Percentiles rank a stretch among this genome's conserved stretches.
Evolutionary conservation across 2,329 filamentous ascomycete species (phyloP).

Genomic region (Trichoderma breve): DNA sequence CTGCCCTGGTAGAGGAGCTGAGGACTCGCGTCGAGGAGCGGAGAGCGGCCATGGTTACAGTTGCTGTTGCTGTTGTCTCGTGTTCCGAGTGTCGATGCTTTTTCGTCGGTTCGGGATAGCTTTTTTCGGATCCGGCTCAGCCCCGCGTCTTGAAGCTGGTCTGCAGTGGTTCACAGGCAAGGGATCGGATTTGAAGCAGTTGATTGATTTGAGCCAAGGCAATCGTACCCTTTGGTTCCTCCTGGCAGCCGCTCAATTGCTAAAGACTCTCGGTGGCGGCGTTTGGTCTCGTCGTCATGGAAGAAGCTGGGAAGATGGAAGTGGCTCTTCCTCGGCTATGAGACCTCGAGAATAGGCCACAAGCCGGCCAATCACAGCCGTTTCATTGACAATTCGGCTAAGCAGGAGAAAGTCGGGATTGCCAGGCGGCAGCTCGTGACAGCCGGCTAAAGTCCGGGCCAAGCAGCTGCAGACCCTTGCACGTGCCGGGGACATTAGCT

Average conservation of each 20-base stretch:
- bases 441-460: neutral
- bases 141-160: neutral
- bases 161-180: neutral
- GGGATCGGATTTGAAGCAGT: neutral
- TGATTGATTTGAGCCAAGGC: neutral
- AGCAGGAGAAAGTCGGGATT: slow-evolving; percentile 30
- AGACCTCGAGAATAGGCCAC: slow-evolving; percentile 22
- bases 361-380: slow-evolving; percentile 28
- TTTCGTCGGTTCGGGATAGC: slow-evolving; percentile 20
- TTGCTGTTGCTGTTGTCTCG: neutral
- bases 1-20: slow-evolving; percentile 43
- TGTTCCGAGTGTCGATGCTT: slow-evolving; percentile 23
- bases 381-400: slow-evolving; percentile 34
- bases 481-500: neutral
- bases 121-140: neutral
- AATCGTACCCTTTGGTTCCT: neutral
- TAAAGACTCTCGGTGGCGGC: slow-evolving; percentile 24
- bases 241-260: slow-evolving; percentile 25
- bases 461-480: neutral
- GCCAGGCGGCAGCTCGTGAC: slow-evolving; percentile 2
- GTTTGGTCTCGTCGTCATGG: slow-evolving; percentile 24
- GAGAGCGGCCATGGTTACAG: slow-evolving; percentile 54
- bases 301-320: slow-evolving; percentile 29
- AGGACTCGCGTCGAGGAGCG: slow-evolving; percentile 56
- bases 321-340: slow-evolving; percentile 35